Conservation (phyloP, 495 filamentous ascomycete species). For the Penicillium subrubescens region DNA sequence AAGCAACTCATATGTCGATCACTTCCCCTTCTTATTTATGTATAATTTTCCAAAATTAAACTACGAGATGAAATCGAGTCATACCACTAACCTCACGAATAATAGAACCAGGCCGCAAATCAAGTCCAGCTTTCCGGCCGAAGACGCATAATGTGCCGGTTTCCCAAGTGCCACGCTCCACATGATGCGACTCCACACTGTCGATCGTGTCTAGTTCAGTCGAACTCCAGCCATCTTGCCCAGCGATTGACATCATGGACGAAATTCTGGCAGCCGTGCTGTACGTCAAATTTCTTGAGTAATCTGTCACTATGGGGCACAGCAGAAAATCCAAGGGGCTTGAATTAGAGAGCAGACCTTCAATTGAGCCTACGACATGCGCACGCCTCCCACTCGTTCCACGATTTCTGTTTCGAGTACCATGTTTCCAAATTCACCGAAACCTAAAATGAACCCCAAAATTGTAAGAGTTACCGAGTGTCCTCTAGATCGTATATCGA, state of each 20-base stretch:
- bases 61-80: too few relatives aligned
- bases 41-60: too few relatives aligned
- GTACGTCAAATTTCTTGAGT: not conserved
- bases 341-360: not conserved
- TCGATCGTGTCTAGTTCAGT: not conserved
- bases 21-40: too few relatives aligned
- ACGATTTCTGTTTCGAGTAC: not conserved
- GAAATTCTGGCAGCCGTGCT: not conserved
- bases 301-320: not conserved
- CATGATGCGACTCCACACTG: not conserved
- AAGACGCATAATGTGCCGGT: not conserved
- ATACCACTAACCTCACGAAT: too few relatives aligned
- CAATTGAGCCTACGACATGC: too few relatives aligned
- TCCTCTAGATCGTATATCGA: too few relatives aligned
- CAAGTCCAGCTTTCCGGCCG: too few relatives aligned
- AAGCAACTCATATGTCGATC: too few relatives aligned
- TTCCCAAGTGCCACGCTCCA: not conserved
- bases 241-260: not conserved
- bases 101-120: too few relatives aligned
- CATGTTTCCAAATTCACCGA: too few relatives aligned
- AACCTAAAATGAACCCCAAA: too few relatives aligned
- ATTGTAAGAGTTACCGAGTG: too few relatives aligned
- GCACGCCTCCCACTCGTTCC: not conserved
- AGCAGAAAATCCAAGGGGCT: not conserved
- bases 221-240: not conserved